Evolutionary conservation across 805 yeast species (phyloP), one percentile per base, ranked within the genome.

Genomic region (Candida railenensis): DNA sequence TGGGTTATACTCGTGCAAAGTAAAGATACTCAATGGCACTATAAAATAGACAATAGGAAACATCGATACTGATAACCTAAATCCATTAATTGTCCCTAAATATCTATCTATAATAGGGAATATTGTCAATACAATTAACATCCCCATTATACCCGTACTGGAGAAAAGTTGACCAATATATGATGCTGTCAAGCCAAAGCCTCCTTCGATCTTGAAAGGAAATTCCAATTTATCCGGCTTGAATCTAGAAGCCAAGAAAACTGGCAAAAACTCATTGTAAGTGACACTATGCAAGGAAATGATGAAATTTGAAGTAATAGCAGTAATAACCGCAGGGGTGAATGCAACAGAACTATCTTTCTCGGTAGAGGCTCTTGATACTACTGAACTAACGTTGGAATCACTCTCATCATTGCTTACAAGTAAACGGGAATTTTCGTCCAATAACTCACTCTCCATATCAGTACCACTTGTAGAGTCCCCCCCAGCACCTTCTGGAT

Each of bases 181-280:
- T 20, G 61, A 56, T 28, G 62, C 50, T 40, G 61, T 63, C 42
- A 56, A 53, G 12, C 73, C 73, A 48, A 68, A 65, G 0, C 74
- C 73, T 12, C 74, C 74, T 5, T 48, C 58, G 25, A 69, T 65
- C n/a, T 43, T 47, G 49, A 66, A 65, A 1, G 74, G 74, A 49
- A 68, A 69, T 28, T 54, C 41, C 34, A 68, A 52, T 20, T 53
- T 48, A 8, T 61, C 62, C 1, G 48, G 54, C 40, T 55, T 56
- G 48, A 66, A 55, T 19, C 59, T 51, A 2, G 68, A 56, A 1
- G 73, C 74, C 18, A 69, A 52, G 41, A 67, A 63, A 15, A 69
- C 68, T 1, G 74, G 74, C 32, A 69, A 53, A 45, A 69, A 69
- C 48, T 69, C 74, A 44, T 50, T 56, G 53, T 63, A 69, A 5